Base-by-base conservation (phyloP, 1,284 basidiomycete genomes). In the Malassezia obtusa region DNA sequence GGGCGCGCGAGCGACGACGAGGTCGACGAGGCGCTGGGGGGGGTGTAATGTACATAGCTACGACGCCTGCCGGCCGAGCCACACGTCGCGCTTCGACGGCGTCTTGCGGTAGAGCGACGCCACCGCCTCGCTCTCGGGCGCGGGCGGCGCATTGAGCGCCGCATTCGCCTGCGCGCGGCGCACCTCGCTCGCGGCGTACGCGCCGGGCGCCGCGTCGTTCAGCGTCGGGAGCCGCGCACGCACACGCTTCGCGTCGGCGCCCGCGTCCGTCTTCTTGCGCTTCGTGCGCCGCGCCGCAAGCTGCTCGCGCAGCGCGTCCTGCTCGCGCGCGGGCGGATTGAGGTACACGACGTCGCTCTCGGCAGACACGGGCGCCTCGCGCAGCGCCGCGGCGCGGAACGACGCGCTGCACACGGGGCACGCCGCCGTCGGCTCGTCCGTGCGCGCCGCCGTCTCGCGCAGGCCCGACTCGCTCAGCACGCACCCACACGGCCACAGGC, bases 401-500 rank as follows among this genome's bases (percentile, higher is more conserved):
- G 44, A 19, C 25, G 48, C 56, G 10, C 47, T 52, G 31, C 65
- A 69, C 12, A 64, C 45, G 0, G 70, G 70, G 39, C 70, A 73
- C 2, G 56, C 31, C 49, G 50, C 31, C n/a, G 28, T 21, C 25
- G 36, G 11, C n/a, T 38, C 32, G 17, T 37, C 30, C 25, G 32
- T 8, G 47, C 40, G 9, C 49, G n/a, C 43, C 14, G 22, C 15
- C 33, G 50, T 47, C 25, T 56, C 45, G 19, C 57, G 57, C 7
- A 73, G 50, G 9, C 71, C 69, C 4, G 54, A 57, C 32, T 61
- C 60, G 45, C 61, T 65, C 53, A 73, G 52, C 3, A 62, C 65
- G 53, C 66, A 68, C 0, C 71, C 69, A 37, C 65, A 70, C 21
- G 43, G 28, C 24, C 51, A 43, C 4, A 73, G 49, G 49, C 67